These are phyloP conservation scores for Metschnikowia cerradonensis DNA, from an alignment of 805 yeast species.

Conservation along the genomic window DNA sequence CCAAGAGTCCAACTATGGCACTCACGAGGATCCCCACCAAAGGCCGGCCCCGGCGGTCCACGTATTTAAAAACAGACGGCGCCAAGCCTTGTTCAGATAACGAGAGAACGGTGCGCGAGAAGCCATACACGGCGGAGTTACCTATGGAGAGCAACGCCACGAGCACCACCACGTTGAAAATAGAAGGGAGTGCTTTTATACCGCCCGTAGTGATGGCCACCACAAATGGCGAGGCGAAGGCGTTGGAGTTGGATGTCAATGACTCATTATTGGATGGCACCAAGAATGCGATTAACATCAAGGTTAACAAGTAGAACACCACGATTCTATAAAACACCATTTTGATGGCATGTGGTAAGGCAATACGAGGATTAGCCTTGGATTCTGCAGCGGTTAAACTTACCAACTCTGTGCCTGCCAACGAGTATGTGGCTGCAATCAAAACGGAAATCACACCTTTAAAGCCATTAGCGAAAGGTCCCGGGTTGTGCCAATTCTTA, in stretches of 20 bases:
- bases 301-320: slow-evolving; percentile 38
- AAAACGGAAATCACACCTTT: slow-evolving; percentile 38
- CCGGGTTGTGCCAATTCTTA: slow-evolving; percentile 35
- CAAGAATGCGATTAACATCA: slow-evolving; percentile 38
- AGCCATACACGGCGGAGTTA: slow-evolving; percentile 42
- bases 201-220: slow-evolving; percentile 41
- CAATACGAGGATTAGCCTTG: slow-evolving; percentile 34
- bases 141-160: slow-evolving; percentile 41
- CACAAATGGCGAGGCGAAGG: slow-evolving; percentile 41
- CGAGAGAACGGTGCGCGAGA: slow-evolving; percentile 38
- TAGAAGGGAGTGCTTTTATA: slow-evolving; percentile 39
- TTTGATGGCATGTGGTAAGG: slow-evolving; percentile 40
- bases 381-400: slow-evolving; percentile 38
- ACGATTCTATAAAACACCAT: slow-evolving; percentile 41
- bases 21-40: slow-evolving; percentile 32
- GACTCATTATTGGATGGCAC: slow-evolving; percentile 30
- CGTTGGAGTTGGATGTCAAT: slow-evolving; percentile 24
- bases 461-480: slow-evolving; percentile 33
- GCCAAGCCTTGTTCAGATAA: slow-evolving; percentile 41
- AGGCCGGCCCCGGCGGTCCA: slow-evolving; percentile 40
- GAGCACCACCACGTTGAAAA: slow-evolving; percentile 40
- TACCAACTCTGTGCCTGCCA: slow-evolving; percentile 42
- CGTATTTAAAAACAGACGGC: slow-evolving; percentile 30
- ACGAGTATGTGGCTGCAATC: slow-evolving; percentile 39
- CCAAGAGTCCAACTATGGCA: slow-evolving; percentile 34